Evolutionary conservation across 768 basidiomycete species (phyloP).

Genomic region (Daedaleopsis sinensis): DNA sequence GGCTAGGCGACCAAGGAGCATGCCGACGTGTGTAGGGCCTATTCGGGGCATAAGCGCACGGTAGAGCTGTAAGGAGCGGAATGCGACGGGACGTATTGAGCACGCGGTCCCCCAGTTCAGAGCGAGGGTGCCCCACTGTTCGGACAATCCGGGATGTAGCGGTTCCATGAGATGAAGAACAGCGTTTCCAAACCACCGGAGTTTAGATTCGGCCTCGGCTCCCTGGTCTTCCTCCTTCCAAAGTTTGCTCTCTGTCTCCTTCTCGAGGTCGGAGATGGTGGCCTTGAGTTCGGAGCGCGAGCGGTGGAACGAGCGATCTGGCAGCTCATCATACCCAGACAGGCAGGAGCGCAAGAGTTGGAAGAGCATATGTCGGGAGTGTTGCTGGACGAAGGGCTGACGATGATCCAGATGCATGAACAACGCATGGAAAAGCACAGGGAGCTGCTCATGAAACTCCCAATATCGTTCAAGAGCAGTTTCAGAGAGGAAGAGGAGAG

Average conservation of each 20-base stretch:
- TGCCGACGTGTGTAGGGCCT: slow-evolving; percentile 71
- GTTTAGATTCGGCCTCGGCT: slow-evolving; percentile 61
- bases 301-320: slow-evolving; percentile 56
- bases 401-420: slow-evolving; percentile 86
- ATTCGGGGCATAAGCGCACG: slow-evolving; percentile 76
- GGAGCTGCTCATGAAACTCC: slow-evolving; percentile 71
- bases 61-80: slow-evolving; percentile 90
- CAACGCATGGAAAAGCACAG: slow-evolving; percentile 75
- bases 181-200: slow-evolving; percentile 67
- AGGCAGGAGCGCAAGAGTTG: slow-evolving; percentile 83
- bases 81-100: slow-evolving; percentile 82
- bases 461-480: slow-evolving; percentile 75
- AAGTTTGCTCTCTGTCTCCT: slow-evolving; percentile 55
- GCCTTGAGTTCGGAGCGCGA: slow-evolving; percentile 52
- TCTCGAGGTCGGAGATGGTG: slow-evolving; percentile 57
- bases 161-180: slow-evolving; percentile 71
- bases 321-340: slow-evolving; percentile 74
- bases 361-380: slow-evolving; percentile 80
- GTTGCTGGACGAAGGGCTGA: slow-evolving; percentile 63
- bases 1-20: slow-evolving; percentile 80
- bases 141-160: slow-evolving; percentile 66
- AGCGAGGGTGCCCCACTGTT: slow-evolving; percentile 80
- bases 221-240: slow-evolving; percentile 75
- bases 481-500: slow-evolving; percentile 82
- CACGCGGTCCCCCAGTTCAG: slow-evolving; percentile 86